Conservation (phyloP, 768 basidiomycete genomes). For the Megacollybia marginata region DNA sequence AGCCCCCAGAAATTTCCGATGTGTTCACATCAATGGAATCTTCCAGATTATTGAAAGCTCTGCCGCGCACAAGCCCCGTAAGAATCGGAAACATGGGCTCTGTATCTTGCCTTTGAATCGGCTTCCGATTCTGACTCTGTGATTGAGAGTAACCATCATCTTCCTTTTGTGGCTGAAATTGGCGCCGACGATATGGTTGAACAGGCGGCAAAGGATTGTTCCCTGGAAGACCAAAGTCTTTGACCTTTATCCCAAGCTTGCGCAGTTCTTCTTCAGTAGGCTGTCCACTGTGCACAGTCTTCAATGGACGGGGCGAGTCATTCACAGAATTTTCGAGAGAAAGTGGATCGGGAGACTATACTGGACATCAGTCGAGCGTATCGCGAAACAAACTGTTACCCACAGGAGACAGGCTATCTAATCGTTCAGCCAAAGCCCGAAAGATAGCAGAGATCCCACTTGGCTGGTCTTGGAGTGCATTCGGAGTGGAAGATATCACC, state of each 20-base stretch:
- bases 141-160: constrained; percentile 13
- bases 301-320: background rate
- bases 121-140: constrained; percentile 1
- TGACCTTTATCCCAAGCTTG: constrained; percentile 16
- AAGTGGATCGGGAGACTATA: background rate
- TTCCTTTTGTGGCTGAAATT: constrained; percentile 34
- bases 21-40: constrained; percentile 3
- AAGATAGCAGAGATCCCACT: too few relatives aligned
- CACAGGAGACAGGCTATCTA: too few relatives aligned
- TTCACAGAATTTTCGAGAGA: background rate
- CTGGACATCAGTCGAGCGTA: too few relatives aligned
- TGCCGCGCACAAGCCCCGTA: background rate
- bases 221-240: constrained; percentile 51
- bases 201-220: constrained; percentile 61
- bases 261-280: constrained; percentile 1
- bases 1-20: background rate
- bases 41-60: constrained; percentile 1
- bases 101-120: background rate
- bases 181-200: constrained; percentile 40
- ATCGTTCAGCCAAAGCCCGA: too few relatives aligned
- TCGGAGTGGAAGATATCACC: too few relatives aligned
- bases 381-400: too few relatives aligned
- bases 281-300: background rate
- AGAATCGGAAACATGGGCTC: background rate
- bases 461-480: too few relatives aligned